Percentiles rank a stretch among this genome's conserved stretches.
Evolutionary conservation across 2,329 filamentous ascomycete genomes (phyloP).

Genomic region (Apiospora marii): DNA sequence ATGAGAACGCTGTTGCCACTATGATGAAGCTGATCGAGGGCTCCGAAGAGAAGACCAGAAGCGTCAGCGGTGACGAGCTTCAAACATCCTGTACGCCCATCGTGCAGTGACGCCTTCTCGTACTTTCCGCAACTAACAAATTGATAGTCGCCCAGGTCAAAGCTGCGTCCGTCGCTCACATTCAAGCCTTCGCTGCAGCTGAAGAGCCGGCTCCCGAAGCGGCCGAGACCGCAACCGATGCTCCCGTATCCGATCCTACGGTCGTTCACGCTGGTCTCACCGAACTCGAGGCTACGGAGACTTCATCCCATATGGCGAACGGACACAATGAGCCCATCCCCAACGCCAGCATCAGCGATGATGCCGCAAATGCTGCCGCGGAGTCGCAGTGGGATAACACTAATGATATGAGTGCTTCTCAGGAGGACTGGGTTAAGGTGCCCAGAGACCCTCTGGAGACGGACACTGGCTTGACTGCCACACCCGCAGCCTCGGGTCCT

Average conservation of each 20-base stretch:
- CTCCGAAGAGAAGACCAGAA: conserved; percentile 69
- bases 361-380: conserved; percentile 66
- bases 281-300: conserved; percentile 62
- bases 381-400: conserved; percentile 71
- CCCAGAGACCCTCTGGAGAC: conserved; percentile 78
- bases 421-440: conserved; percentile 79
- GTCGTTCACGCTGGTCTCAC: conserved; percentile 71
- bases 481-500: conserved; percentile 62
- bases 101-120: neutral
- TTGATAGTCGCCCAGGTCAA: conserved; percentile 64
- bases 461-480: conserved; percentile 69
- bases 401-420: conserved; percentile 56
- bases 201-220: conserved; percentile 47
- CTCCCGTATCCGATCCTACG: conserved; percentile 68
- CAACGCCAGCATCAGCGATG: conserved; percentile 60
- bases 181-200: conserved; percentile 40
- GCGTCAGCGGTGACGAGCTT: conserved; percentile 70
- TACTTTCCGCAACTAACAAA: conserved; percentile 28
- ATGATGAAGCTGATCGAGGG: conserved; percentile 82
- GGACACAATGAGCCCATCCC: conserved; percentile 51
- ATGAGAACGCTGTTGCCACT: conserved; percentile 75
- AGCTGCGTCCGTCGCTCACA: conserved; percentile 61
- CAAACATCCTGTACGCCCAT: conserved; percentile 73
- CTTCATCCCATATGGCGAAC: conserved; percentile 50
- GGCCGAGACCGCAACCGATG: conserved; percentile 36